Evolutionary conservation across 352 stramenopile species (phyloP), one percentile per base, ranked within the genome.

Genomic region (Globisporangium ultimum): DNA sequence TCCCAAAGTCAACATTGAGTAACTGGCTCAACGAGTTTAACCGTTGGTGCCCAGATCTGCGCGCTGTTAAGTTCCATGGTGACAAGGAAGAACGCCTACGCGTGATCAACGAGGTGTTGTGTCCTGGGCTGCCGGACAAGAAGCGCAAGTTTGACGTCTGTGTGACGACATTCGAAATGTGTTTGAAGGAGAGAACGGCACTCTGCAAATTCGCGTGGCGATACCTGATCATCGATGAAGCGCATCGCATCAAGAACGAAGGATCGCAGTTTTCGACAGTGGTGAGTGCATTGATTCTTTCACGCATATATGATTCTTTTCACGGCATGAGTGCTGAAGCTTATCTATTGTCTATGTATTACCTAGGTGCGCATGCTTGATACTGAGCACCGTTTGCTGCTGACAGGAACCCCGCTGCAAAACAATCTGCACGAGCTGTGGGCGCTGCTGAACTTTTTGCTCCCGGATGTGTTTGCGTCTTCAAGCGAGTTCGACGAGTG

Each of bases 121-220:
- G 82, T 24, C 87, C 87, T 2, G 84, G 87, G 18, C 60, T 91
- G n/a, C 70, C 80, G 5, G 90, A 98, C 58, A 84, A 95, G 41
- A 88, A 96, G 61, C 89, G 96, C 56, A 93, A 98, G 51, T 99
- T 98, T 61, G 96, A 98, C 24, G 81, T 99, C 15, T 95, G 98
- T 48, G 84, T 99, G 45, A 99, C 97, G 5, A 98, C 93, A 1
- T 99, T 99, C 60, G 96, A 99, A 72, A 98, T 98, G 84, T 94
- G 84, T 43, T 69, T 94, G 55, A 96, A 93, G 61, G 87, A 93
- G 42, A 94, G 91, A 53, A 81, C 84, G 12, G 93, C 95, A 38
- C 63, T 98, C 43, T 89, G 60, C 60, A 89, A 93, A 50, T 96
- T 97, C 71, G 80, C 90, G 18, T 97, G 90, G 90, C 81, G 87